Evolutionary conservation across 2,329 filamentous ascomycete genomes (phyloP), one percentile per base, ranked within the genome.

Genomic region (Trematosphaeria pertusa): DNA sequence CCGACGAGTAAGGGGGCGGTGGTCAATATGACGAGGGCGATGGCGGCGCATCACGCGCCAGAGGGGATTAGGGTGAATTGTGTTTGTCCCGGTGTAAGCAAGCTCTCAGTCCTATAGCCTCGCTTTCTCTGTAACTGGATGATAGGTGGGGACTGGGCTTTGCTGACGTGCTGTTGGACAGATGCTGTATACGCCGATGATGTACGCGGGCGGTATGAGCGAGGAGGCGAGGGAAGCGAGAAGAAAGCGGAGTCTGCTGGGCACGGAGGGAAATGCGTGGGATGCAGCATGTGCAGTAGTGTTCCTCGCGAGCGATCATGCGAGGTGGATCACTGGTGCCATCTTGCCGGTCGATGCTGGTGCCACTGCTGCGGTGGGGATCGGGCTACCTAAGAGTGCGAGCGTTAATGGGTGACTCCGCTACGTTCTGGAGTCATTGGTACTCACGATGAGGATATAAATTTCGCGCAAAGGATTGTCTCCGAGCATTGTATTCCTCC

Each of bases 171-270:
- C 7, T 8, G 14, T 21, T n/a, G 31, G 11, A 24, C 6, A 58
- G 56, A 75, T 82, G 79, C 66, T 82, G 1, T 82, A 81, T 50
- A 82, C 79, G 1, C 79, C 80, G 0, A 80, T 82, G 78, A 80
- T 81, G 75, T 80, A 78, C 48, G 72, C 71, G 0, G 61, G 64
- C 2, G 77, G 78, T 0, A 82, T 82, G 79, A 75, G 61, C 3
- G 73, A 78, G 3, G 76, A 79, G 46, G 76, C 74, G 2, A 65
- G 80, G 35, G 75, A 78, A 50, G 73, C 77, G 10, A 67, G 80
- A 14, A 75, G 74, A 50, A 77, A 78, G 41, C 63, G 78, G 35
- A 81, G 77, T 61, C 56, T 82, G 11, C 62, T 82, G n/a, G 75
- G 76, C 24, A 80, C 75, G 1, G 80, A 83, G 52, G 80, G 80